A percentile compares a stretch with the other conserved stretches of the same genome.
phyloP scores from a whole-genome alignment of 208 protist species.

The Leishmania mexicana region DNA sequence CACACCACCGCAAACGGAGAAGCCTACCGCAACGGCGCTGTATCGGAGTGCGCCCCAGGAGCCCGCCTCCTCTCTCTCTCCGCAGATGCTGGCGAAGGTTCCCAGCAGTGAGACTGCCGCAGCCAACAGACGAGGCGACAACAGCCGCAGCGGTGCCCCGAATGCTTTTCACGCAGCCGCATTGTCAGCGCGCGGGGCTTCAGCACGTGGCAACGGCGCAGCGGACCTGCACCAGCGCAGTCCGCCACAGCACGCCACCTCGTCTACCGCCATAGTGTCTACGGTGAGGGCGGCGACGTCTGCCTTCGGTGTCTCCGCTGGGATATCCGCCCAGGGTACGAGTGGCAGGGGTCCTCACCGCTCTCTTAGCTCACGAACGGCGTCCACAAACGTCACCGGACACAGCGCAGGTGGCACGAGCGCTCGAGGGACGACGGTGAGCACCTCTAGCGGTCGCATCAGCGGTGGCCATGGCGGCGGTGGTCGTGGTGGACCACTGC shows the following conservation, averaged over 20 bases:
- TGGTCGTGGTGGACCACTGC: background rate
- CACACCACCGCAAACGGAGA: background rate
- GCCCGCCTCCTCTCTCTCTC: background rate
- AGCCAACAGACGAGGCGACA: background rate
- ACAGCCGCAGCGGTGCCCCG: background rate
- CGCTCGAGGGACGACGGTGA: background rate
- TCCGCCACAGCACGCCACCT: background rate
- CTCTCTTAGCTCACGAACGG: slow-evolving; percentile 3
- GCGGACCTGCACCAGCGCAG: background rate
- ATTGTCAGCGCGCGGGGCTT: background rate
- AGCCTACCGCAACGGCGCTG: background rate
- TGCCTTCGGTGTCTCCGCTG: background rate
- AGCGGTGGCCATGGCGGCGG: background rate
- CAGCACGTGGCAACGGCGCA: background rate
- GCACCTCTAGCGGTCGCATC: background rate
- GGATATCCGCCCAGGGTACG: background rate
- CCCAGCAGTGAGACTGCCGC: too few relatives aligned
- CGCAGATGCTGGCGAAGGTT: background rate
- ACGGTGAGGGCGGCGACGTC: slow-evolving; percentile 3
- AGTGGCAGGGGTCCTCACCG: background rate
- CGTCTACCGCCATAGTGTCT: slow-evolving; percentile 3
- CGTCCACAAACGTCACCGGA: background rate
- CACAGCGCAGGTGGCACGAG: background rate
- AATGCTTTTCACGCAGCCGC: background rate
- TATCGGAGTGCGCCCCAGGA: background rate